Base-by-base conservation (phyloP, 1,284 basidiomycete genomes). In the Prillingera fragicola region DNA sequence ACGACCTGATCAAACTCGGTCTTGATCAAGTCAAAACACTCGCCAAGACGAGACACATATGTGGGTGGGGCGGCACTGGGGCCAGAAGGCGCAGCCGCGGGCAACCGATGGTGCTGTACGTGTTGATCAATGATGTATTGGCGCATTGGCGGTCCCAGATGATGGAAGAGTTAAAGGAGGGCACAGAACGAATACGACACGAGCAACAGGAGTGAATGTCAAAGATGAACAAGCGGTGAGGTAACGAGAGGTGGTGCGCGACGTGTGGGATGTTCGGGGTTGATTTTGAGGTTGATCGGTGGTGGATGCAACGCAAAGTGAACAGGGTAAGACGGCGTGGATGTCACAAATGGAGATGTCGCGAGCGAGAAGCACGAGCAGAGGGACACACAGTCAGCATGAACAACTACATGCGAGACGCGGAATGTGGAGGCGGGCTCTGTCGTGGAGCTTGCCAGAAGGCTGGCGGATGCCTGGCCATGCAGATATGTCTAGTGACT, bases 1-100 rank as follows among this genome's bases (percentile, higher is more conserved):
- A 80, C 75, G 48, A 92, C 74, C 40, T 75, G 74, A 48, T 95
- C 91, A 62, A 89, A 92, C 73, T 96, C 92, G 43, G 82, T 80
- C 55, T 84, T 80, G 63, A 95, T 83, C 50, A 79, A 76, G 41
- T 94, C 89, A 55, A 96, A 81, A 26, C 84, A 79, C 49, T 92
- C 88, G 49, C 80, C 80, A 54, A 95, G 74, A 35, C 87, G 71
- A 27, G 48, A 28, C 8, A 38, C 37, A 4, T 56, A 51, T 3
- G 45, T 45, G 17, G 52, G 45, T 3, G 55, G 35, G 45, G 43
- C 19, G 8, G 53, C 49, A 6, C 58, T 44, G 38, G 56, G 60
- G 42, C 48, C 39, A 15, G 52, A 31, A 8, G 62, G 52, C 8
- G 60, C 54, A 7, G 60, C 50, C n/a, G 66, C 55, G 4, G 62